A percentile compares a stretch with the other conserved stretches of the same genome.
Evolutionary conservation across 805 yeast species (phyloP).

Genomic region (Kazachstania psychrophila): DNA sequence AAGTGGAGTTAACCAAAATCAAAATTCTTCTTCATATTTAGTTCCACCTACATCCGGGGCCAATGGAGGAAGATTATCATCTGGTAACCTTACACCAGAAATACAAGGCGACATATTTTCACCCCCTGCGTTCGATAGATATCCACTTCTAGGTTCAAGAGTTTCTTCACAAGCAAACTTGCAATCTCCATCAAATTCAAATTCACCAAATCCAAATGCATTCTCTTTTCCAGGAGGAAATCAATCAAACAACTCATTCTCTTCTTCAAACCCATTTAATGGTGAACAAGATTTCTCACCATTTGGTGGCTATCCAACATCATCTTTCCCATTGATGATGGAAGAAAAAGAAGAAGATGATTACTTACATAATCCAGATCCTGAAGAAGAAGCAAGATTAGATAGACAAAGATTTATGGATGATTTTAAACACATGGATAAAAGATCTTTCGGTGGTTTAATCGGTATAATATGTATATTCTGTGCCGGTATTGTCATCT

Average conservation of each 20-base stretch:
- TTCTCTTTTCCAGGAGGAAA: conserved; percentile 1
- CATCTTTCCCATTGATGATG: conserved; percentile 81
- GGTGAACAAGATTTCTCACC: conserved; percentile 66
- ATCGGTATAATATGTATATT: conserved; percentile 50
- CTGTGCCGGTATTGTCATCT: conserved; percentile 56
- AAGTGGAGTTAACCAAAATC: conserved; percentile 5
- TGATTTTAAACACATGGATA: conserved; percentile 61
- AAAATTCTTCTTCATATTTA: conserved; percentile 2
- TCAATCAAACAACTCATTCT: conserved; percentile 24
- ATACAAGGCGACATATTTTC: conserved; percentile 29
- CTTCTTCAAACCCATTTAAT: conserved; percentile 18
- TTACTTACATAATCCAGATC: conserved; percentile 92
- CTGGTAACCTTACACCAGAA: too few relatives aligned
- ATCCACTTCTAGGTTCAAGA: conserved; percentile 54
- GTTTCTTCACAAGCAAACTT: conserved; percentile 41
- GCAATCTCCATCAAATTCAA: neutral
- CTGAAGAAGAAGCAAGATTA: conserved; percentile 78
- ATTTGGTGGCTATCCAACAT: conserved; percentile 94
- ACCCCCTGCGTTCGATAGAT: conserved; percentile 58
- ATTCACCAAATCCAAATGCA: conserved; percentile 3
- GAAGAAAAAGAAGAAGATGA: conserved; percentile 95
- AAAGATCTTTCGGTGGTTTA: conserved; percentile 50
- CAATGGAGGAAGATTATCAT: conserved; percentile 3
- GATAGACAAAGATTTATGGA: conserved; percentile 58
- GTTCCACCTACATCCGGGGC: conserved; percentile 1